Evolutionary conservation across 2,329 filamentous ascomycete genomes (phyloP).

Genomic region (Didymella glomerata): DNA sequence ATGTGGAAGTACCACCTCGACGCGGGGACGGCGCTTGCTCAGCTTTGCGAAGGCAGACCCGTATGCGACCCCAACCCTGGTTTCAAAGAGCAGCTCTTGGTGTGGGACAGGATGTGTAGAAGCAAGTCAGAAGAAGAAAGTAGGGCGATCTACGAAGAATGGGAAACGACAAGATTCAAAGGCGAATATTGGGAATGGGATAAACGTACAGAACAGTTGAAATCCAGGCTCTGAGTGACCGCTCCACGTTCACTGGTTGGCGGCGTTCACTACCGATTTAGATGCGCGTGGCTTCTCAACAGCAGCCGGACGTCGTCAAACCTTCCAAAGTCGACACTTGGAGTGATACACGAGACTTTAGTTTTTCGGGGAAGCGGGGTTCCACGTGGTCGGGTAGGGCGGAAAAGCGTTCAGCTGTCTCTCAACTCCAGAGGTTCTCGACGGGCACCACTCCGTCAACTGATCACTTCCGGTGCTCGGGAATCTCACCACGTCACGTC

Average conservation of each 20-base stretch:
- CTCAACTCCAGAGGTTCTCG: background rate
- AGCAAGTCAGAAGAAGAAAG: slow-evolving; percentile 27
- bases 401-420: background rate
- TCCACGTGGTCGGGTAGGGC: background rate
- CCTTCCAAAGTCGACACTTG: background rate
- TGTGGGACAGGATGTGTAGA: slow-evolving; percentile 43
- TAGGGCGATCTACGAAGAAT: slow-evolving; percentile 44
- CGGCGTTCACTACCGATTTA: background rate
- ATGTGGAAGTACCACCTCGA: slow-evolving; percentile 40
- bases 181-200: slow-evolving; percentile 53
- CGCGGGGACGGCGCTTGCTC: slow-evolving; percentile 32
- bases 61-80: slow-evolving; percentile 48
- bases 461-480: background rate
- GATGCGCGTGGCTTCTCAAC: background rate
- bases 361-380: background rate
- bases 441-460: slow-evolving; percentile 18
- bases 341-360: background rate
- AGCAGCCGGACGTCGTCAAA: background rate
- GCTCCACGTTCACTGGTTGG: background rate
- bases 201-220: slow-evolving; percentile 22
- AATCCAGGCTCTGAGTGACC: slow-evolving; percentile 19
- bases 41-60: slow-evolving; percentile 44
- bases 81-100: slow-evolving; percentile 46
- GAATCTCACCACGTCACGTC: background rate
- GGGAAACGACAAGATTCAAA: slow-evolving; percentile 44